phyloP scores from a whole-genome alignment of 2,329 filamentous ascomycete genomes.

The Myriosclerotinia scirpicola region DNA sequence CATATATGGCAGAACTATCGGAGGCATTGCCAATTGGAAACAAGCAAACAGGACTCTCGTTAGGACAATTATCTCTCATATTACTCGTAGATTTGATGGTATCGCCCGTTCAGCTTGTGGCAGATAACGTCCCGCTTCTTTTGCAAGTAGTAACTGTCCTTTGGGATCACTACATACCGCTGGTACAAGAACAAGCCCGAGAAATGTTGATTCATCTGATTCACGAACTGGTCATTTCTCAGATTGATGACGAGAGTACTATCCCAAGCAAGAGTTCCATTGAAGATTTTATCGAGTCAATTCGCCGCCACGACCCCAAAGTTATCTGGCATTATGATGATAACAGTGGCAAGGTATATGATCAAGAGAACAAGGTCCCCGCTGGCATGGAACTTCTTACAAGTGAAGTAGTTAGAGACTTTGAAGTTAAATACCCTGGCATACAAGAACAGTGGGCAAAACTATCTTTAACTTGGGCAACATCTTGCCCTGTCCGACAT shows the following conservation, averaged over 20 bases:
- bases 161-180: slow-evolving; percentile 94
- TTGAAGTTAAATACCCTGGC: slow-evolving; percentile 78
- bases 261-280: slow-evolving; percentile 67
- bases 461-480: slow-evolving; percentile 90
- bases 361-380: slow-evolving; percentile 77
- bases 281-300: slow-evolving; percentile 82
- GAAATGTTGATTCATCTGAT: slow-evolving; percentile 98
- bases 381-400: slow-evolving; percentile 84
- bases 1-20: slow-evolving; percentile 84
- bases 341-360: slow-evolving; percentile 74
- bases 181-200: slow-evolving; percentile 93
- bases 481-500: slow-evolving; percentile 92
- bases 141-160: slow-evolving; percentile 89
- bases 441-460: slow-evolving; percentile 91
- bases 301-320: slow-evolving; percentile 78
- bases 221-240: slow-evolving; percentile 85
- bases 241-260: slow-evolving; percentile 68
- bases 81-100: slow-evolving; percentile 95
- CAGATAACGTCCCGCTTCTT: slow-evolving; percentile 79
- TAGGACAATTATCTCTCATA: slow-evolving; percentile 91
- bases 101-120: slow-evolving; percentile 75
- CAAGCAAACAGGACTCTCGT: slow-evolving; percentile 88
- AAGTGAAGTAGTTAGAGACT: slow-evolving; percentile 77
- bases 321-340: slow-evolving; percentile 96
- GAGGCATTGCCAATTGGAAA: slow-evolving; percentile 80